phyloP scores from a whole-genome alignment of 345 rosid species.

The Murraya paniculata region DNA sequence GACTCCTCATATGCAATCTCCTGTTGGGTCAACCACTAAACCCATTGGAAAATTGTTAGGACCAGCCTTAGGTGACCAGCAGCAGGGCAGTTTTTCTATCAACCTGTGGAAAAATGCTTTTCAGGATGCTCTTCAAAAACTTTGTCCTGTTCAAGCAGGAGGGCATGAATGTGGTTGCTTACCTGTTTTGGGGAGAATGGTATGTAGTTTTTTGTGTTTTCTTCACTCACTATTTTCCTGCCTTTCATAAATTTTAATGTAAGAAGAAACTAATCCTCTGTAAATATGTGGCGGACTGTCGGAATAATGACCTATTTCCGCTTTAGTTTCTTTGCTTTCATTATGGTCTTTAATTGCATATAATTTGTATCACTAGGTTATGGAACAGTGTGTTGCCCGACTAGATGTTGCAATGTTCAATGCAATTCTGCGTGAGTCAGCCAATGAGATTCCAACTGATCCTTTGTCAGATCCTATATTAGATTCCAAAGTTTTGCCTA shows the following conservation, averaged over 20 bases:
- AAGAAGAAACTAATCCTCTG: not conserved
- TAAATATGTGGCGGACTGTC: not conserved
- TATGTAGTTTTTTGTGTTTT: conserved; percentile 22
- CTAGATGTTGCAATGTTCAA: conserved; percentile 97
- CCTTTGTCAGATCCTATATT: conserved; percentile 91
- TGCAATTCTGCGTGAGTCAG: conserved; percentile 92
- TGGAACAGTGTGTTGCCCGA: conserved; percentile 78
- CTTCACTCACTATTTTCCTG: conserved; percentile 11
- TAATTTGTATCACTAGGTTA: conserved; percentile 49
- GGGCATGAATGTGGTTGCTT: conserved; percentile 96
- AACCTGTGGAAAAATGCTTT: conserved; percentile 81
- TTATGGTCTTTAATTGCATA: conserved; percentile 3
- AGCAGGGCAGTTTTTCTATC: conserved; percentile 76
- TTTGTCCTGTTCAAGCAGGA: conserved; percentile 88
- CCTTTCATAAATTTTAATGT: not conserved
- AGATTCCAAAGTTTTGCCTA: conserved; percentile 86
- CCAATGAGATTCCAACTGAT: conserved; percentile 89
- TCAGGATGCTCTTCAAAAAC: conserved; percentile 64
- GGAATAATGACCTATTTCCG: not conserved
- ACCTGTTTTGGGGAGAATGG: conserved; percentile 72
- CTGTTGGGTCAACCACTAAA: conserved; percentile 39
- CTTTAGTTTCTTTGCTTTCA: conserved; percentile 1
- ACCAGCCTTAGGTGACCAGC: conserved; percentile 73
- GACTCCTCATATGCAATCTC: conserved; percentile 91
- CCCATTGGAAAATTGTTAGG: conserved; percentile 53